Conservation (phyloP, 805 yeast genomes). For the Lachancea dasiensis region DNA sequence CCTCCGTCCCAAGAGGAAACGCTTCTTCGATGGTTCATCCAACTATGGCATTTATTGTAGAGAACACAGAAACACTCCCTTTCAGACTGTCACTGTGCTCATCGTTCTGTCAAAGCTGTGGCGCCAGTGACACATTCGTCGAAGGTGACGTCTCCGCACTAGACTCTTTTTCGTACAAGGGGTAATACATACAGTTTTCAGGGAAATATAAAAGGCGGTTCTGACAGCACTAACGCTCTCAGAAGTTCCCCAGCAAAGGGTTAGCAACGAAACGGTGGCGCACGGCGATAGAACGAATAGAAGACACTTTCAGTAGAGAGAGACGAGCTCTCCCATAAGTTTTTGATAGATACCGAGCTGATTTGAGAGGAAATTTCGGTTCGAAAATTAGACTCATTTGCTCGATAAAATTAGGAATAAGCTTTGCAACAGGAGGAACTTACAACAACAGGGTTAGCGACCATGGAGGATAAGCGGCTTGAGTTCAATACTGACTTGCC, state of each 20-base stretch:
- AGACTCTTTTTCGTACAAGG: too few relatives aligned
- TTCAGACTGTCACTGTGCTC: neutral
- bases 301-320: neutral
- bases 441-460: neutral
- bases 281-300: neutral
- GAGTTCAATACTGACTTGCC: slow-evolving; percentile 17
- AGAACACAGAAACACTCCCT: neutral
- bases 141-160: slow-evolving; percentile 3
- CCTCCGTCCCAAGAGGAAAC: too few relatives aligned
- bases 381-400: too few relatives aligned
- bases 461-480: slow-evolving; percentile 5
- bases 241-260: too few relatives aligned
- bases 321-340: neutral
- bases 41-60: too few relatives aligned
- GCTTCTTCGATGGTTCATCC: too few relatives aligned
- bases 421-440: neutral
- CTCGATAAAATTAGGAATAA: too few relatives aligned
- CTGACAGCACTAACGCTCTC: too few relatives aligned
- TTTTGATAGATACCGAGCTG: too few relatives aligned
- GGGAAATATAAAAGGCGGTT: slow-evolving; percentile 6
- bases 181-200: slow-evolving; percentile 3
- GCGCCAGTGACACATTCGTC: slow-evolving; percentile 2
- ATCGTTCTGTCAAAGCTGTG: neutral
- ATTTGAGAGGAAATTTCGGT: too few relatives aligned
- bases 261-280: neutral